Conservation (phyloP, 345 rosid genomes). For the Mercurialis annua region DNA sequence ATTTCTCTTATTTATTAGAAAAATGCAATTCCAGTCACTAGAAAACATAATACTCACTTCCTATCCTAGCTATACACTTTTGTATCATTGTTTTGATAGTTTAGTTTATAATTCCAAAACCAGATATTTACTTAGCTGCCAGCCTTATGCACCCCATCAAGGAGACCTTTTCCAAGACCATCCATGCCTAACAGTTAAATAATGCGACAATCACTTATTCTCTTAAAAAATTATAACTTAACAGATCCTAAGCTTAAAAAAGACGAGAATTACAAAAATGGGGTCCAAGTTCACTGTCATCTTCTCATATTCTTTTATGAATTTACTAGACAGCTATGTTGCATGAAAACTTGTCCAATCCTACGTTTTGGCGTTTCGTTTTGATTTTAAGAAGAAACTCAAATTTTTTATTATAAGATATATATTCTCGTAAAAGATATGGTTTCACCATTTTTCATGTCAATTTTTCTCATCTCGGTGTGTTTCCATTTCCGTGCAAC, state of each 20-base stretch:
- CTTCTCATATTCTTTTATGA: neutral
- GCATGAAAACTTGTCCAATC: no score
- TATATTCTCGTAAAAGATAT: no score
- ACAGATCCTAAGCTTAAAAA: constrained; percentile 2
- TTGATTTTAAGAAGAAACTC: no score
- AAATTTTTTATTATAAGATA: no score
- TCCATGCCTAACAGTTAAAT: constrained; percentile 29
- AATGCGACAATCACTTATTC: constrained; percentile 24
- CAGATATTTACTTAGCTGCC: constrained; percentile 31
- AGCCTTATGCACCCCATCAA: constrained; percentile 18
- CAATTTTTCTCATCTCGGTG: no score
- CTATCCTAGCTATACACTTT: neutral
- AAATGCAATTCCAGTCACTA: neutral
- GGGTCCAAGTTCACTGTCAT: neutral
- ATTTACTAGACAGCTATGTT: constrained; percentile 10
- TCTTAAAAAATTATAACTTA: constrained; percentile 1
- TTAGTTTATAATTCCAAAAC: constrained; percentile 5
- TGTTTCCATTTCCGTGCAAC: no score
- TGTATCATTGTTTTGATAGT: neutral
- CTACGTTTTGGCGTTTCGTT: no score
- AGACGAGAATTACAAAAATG: neutral
- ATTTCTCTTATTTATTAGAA: neutral
- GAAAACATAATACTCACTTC: neutral
- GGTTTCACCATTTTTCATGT: no score
- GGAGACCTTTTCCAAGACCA: constrained; percentile 24